Percentiles rank a stretch among this genome's conserved stretches.
These are phyloP conservation scores for Endocalyx cinctus DNA, from an alignment of 2,329 filamentous ascomycete genomes.

Conservation along the genomic window DNA sequence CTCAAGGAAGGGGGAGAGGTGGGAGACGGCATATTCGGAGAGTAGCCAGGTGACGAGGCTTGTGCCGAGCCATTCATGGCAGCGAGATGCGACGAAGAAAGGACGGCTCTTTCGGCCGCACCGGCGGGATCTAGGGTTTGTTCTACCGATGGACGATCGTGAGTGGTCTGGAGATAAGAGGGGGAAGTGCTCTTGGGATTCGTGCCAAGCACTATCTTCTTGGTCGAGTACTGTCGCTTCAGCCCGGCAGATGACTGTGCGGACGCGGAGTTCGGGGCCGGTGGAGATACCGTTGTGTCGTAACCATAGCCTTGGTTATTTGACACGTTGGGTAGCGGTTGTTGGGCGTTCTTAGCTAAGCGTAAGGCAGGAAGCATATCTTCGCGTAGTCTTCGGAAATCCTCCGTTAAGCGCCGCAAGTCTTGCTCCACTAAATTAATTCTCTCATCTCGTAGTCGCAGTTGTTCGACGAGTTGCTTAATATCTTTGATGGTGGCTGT, in stretches of 20 bases:
- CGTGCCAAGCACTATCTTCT: conserved; percentile 66
- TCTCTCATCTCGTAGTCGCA: conserved; percentile 84
- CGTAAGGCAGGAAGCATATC: conserved; percentile 88
- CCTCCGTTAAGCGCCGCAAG: conserved; percentile 76
- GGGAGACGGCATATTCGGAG: conserved; percentile 65
- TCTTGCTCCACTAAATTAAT: conserved; percentile 81
- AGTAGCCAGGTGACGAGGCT: conserved; percentile 52
- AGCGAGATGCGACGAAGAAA: conserved; percentile 65
- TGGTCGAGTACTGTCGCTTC: conserved; percentile 70
- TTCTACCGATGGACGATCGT: conserved; percentile 61
- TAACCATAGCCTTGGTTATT: conserved; percentile 45
- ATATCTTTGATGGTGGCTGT: conserved; percentile 92
- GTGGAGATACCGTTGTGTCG: conserved; percentile 51
- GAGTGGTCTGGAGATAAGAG: conserved; percentile 64
- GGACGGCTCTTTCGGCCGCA: conserved; percentile 61
- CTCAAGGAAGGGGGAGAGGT: conserved; percentile 59
- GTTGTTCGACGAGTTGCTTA: conserved; percentile 81
- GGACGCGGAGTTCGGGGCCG: conserved; percentile 52
- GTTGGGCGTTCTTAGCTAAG: conserved; percentile 84
- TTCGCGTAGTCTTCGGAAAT: conserved; percentile 83
- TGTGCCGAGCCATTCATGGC: conserved; percentile 63
- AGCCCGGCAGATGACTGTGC: conserved; percentile 50
- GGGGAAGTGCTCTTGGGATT: conserved; percentile 74
- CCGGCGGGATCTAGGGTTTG: conserved; percentile 64
- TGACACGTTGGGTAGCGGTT: conserved; percentile 65